Conservation (phyloP, 208 protist genomes). For the Trypanosoma congolense region DNA sequence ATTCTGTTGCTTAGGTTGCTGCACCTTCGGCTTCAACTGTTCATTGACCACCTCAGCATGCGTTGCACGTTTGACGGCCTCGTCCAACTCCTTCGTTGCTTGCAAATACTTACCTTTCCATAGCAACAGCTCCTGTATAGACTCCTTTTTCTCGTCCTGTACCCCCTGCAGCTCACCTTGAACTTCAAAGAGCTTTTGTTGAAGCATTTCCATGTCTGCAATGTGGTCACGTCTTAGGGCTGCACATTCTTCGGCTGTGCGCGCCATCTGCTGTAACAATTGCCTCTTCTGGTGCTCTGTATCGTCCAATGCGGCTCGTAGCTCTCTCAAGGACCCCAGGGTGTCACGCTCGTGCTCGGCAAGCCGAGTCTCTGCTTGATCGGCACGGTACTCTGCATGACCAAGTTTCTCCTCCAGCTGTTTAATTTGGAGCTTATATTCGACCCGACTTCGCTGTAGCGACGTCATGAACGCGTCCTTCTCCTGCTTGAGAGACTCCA, state of each 20-base stretch:
- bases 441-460: constrained; percentile 33
- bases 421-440: constrained; percentile 44
- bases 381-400: constrained; percentile 42
- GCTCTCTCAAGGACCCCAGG: constrained; percentile 39
- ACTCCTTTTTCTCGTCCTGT: constrained; percentile 3
- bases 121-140: constrained; percentile 10
- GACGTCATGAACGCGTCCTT: constrained; percentile 38
- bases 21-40: constrained; percentile 6
- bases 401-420: constrained; percentile 50
- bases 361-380: constrained; percentile 52
- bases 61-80: constrained; percentile 8
- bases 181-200: constrained; percentile 9
- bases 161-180: constrained; percentile 15
- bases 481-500: constrained; percentile 27
- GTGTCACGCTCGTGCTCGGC: constrained; percentile 42
- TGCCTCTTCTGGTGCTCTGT: constrained; percentile 24
- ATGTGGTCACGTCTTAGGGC: constrained; percentile 8
- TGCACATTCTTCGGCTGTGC: constrained; percentile 9
- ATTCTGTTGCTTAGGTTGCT: constrained; percentile 11
- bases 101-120: constrained; percentile 6
- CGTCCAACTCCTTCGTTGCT: constrained; percentile 3
- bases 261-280: constrained; percentile 14
- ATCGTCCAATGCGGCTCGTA: constrained; percentile 55
- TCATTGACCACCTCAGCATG: constrained; percentile 17
- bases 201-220: constrained; percentile 9